Base-by-base conservation (phyloP, 768 basidiomycete species). In the Mycena albidolilacea region DNA sequence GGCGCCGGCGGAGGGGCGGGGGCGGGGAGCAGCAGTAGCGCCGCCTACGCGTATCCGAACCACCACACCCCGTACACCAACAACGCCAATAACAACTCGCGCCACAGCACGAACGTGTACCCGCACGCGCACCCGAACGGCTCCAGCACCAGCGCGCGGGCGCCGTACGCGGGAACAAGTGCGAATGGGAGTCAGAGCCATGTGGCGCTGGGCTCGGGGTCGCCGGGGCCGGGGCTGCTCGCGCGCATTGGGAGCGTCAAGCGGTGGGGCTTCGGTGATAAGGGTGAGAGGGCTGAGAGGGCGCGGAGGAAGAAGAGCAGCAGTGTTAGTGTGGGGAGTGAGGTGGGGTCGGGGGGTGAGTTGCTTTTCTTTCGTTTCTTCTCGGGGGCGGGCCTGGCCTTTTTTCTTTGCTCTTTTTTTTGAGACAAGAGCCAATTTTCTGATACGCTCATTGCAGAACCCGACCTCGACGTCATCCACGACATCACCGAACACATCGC, bases 191-290 rank as follows among this genome's bases (percentile, higher is more conserved):
- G 55, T 12, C 21, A 21, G 21, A 71, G 71, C 80, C 54, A 65
- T 15, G 50, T 73, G 50, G 64, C 21, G 48, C 67, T 73, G 38
- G 67, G 58, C 19, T 58, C 23, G 23, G 23, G 23, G 23, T 23
- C 65, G 63, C 23, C 52, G 10, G 48, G 48, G 30, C 30, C 30
- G 19, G 69, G 73, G 57, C 43, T 90, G 4, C 80, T 90, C 7
- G 86, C 88, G 7, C 86, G 89, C 55, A 88, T 90, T 57, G 89
- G 90, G n/a, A 89, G 88, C 3, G 87, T 90, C 50, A 90, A 88
- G 81, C 86, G 82, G 75, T 90, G 89, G 89, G 84, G 72, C 15
- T 69, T 73, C 23, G 67, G 86, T 1, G 80, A 77, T 7, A 41
- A 8, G 39, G 41, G 41, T 0, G 59, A 15, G 30, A 41, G 3